Evolutionary conservation across 345 rosid genomes (phyloP).

Genomic region (Eucalyptus erythrocorys): DNA sequence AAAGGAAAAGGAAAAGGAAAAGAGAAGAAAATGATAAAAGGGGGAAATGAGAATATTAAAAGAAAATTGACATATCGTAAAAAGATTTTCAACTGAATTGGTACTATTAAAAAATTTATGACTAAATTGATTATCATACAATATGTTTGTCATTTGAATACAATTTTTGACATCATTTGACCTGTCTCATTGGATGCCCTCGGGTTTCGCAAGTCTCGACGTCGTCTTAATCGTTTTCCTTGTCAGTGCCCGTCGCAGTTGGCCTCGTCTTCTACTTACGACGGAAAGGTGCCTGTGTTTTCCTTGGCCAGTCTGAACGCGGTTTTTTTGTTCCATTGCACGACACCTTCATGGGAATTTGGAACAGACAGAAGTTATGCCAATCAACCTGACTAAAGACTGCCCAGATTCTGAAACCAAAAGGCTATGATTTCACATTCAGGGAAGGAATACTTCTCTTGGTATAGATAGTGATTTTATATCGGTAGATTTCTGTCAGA

Average conservation of each 20-base stretch:
- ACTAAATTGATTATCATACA: not conserved
- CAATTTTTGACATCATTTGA: not conserved
- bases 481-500: not conserved
- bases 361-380: not conserved
- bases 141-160: not conserved
- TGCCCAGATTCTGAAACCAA: not conserved
- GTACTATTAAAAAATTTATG: accelerated
- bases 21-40: not conserved
- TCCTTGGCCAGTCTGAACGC: not conserved
- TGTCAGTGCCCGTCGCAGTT: not conserved
- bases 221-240: not conserved
- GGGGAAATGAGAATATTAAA: not conserved
- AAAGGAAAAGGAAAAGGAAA: not conserved
- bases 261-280: not conserved
- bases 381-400: not conserved
- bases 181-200: not conserved
- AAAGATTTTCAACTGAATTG: accelerated
- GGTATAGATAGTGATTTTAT: not conserved
- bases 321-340: not conserved
- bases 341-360: not conserved
- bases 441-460: not conserved
- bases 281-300: not conserved
- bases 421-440: not conserved
- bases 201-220: not conserved
- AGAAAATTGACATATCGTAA: not conserved